Conservation (phyloP, 352 stramenopile species). For the Phytophthora pinifolia region DNA sequence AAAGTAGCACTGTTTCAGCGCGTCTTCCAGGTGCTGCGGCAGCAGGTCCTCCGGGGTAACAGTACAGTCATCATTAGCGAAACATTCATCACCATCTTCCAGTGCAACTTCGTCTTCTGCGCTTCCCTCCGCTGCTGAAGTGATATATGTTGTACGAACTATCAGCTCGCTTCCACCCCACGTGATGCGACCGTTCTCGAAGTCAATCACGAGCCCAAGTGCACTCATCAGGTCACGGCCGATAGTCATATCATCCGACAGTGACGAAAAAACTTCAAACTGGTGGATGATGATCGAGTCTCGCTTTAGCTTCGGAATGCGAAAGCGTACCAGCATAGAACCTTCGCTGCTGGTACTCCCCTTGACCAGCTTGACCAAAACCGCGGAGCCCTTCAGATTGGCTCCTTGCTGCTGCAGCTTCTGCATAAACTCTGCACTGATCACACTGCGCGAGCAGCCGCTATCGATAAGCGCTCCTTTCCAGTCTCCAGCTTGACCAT, state of each 20-base stretch:
- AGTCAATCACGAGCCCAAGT: slow-evolving; percentile 8
- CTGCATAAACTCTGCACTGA: slow-evolving; percentile 4
- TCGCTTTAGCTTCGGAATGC: slow-evolving; percentile 6
- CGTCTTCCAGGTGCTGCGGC: not conserved
- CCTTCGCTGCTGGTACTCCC: not conserved
- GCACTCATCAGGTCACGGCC: slow-evolving; percentile 3
- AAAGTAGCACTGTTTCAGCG: slow-evolving; percentile 7
- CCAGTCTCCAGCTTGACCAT: slow-evolving; percentile 5
- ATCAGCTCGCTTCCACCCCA: slow-evolving; percentile 6
- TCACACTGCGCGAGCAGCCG: slow-evolving; percentile 4
- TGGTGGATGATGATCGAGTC: slow-evolving; percentile 11
- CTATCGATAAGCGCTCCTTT: slow-evolving; percentile 12
- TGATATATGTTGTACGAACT: not conserved
- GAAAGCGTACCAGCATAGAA: not conserved
- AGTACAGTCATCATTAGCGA: not conserved
- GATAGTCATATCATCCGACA: slow-evolving; percentile 1
- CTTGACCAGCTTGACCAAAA: slow-evolving; percentile 3
- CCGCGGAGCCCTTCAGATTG: too few species aligned
- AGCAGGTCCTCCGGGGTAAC: not conserved
- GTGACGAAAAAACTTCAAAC: slow-evolving; percentile 2
- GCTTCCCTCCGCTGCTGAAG: not conserved
- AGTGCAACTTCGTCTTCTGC: not conserved
- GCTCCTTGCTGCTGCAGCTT: too few species aligned
- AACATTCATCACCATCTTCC: too few species aligned
- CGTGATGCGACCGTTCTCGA: not conserved